Evolutionary conservation across 352 stramenopile genomes (phyloP), one percentile per base, ranked within the genome.

Genomic region (Pythium rhizo-oryzae): DNA sequence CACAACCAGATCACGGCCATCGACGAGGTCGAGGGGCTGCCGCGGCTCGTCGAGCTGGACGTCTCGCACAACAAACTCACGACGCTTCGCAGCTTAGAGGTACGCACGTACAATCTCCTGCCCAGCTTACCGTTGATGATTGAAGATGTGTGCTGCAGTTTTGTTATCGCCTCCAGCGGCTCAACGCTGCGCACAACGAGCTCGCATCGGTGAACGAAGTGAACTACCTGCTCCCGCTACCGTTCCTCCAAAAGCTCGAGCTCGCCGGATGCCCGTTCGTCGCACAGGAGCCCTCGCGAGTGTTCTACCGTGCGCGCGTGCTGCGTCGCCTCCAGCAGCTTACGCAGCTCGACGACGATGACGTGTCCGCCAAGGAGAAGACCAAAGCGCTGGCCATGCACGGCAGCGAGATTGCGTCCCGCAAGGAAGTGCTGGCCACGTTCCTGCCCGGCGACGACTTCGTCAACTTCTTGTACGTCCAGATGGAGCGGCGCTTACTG

Each of bases 321-420:
- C 53, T 94, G 7, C 78, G 83, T 33, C 75, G 86, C 8, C 69
- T 92, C 21, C 71, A 76, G 59, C 84, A 94, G 55, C 69, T 94
- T 28, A 55, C 76, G 9, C 67, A 76, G 25, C 66, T 94, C 46
- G 84, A 92, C 52, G 66, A 70, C 6, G 73, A 92, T 51, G 55
- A 69, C 8, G 76, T 85, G n/a, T 87, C 79, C 1, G 77, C 79
- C 18, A 89, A 85, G 56, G 84, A 92, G 59, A 92, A 92, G 67
- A 76, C 91, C 61, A 94, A 94, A 63, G 82, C 84, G 23, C 72
- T 86, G 15, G 82, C 75, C 19, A 89, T 94, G 80, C 85, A 94
- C 63, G 85, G 85, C 46, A 82, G 79, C 66, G 85, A 94, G 52
- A 64, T 87, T 8, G 72, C 64, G 33, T 77, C 82, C 8, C 79